Evolutionary conservation across 2,329 filamentous ascomycete species (phyloP).

Genomic region (Laburnicola sp.): DNA sequence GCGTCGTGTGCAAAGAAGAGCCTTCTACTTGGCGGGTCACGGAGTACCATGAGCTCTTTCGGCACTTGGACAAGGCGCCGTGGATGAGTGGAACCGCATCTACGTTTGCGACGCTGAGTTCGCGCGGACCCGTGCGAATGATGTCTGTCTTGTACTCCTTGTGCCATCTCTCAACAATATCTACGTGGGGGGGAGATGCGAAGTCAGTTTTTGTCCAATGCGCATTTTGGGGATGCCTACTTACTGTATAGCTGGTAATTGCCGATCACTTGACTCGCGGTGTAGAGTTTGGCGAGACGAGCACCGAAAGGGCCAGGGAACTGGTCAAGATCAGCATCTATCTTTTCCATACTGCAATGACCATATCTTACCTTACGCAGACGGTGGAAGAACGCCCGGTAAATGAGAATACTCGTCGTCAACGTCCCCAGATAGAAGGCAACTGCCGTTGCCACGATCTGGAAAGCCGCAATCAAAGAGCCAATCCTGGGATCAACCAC

Average conservation of each 20-base stretch:
- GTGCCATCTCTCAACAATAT: conserved; percentile 27
- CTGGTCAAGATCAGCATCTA: conserved; percentile 12
- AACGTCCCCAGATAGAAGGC: conserved; percentile 29
- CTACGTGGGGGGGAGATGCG: background rate
- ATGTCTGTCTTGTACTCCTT: conserved; percentile 36
- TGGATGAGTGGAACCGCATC: conserved; percentile 37
- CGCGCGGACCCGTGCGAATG: conserved; percentile 40
- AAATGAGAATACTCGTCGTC: conserved; percentile 41
- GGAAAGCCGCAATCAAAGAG: conserved; percentile 15
- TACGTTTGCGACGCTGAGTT: conserved; percentile 34
- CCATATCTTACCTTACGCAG: conserved; percentile 37
- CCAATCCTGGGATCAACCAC: conserved; percentile 13
- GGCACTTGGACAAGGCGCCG: conserved; percentile 34
- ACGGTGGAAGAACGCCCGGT: conserved; percentile 48
- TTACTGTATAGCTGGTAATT: conserved; percentile 29
- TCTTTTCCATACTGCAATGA: background rate
- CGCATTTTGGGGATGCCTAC: background rate
- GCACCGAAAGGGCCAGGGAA: conserved; percentile 47
- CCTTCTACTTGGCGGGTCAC: conserved; percentile 20
- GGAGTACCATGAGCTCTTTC: conserved; percentile 36
- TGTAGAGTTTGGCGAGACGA: conserved; percentile 46
- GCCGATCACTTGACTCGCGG: conserved; percentile 27
- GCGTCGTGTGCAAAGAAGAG: conserved; percentile 30
- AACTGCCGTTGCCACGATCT: conserved; percentile 14
- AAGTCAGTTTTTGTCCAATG: background rate